phyloP scores from a whole-genome alignment of 805 yeast genomes.

The Pichia paraexigua region DNA sequence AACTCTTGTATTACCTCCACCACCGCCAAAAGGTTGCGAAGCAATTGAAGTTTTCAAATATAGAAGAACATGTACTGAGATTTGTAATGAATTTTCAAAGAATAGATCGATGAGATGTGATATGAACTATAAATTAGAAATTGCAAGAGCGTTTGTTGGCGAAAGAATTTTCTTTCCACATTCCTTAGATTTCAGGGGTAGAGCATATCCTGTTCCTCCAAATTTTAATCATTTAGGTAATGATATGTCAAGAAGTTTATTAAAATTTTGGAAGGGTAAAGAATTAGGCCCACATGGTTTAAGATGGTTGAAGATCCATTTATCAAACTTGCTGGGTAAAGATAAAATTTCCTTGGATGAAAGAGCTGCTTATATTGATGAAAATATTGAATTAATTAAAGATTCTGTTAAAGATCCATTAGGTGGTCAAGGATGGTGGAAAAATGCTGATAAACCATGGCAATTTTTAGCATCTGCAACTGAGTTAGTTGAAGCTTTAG shows the following conservation, averaged over 20 bases:
- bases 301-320: constrained; percentile 68
- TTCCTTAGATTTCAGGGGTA: constrained; percentile 73
- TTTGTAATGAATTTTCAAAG: constrained; percentile 54
- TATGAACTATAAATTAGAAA: constrained; percentile 85
- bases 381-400: constrained; percentile 44
- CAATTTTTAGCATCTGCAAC: constrained; percentile 66
- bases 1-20: constrained; percentile 40
- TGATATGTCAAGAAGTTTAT: constrained; percentile 65
- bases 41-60: constrained; percentile 66
- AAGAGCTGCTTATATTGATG: constrained; percentile 52
- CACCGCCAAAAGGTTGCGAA: constrained; percentile 59
- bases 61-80: constrained; percentile 49
- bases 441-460: constrained; percentile 74
- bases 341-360: constrained; percentile 65
- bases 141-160: constrained; percentile 87
- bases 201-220: constrained; percentile 77
- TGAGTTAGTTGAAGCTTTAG: constrained; percentile 55
- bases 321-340: constrained; percentile 65
- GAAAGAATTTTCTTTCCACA: constrained; percentile 75
- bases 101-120: constrained; percentile 88
- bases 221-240: constrained; percentile 76
- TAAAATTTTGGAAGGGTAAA: constrained; percentile 72
- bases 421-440: constrained; percentile 57
- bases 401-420: constrained; percentile 60
- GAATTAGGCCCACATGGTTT: constrained; percentile 57